phyloP scores from a whole-genome alignment of 2,329 filamentous ascomycete species.

The Ceratocystis alfenasii region DNA sequence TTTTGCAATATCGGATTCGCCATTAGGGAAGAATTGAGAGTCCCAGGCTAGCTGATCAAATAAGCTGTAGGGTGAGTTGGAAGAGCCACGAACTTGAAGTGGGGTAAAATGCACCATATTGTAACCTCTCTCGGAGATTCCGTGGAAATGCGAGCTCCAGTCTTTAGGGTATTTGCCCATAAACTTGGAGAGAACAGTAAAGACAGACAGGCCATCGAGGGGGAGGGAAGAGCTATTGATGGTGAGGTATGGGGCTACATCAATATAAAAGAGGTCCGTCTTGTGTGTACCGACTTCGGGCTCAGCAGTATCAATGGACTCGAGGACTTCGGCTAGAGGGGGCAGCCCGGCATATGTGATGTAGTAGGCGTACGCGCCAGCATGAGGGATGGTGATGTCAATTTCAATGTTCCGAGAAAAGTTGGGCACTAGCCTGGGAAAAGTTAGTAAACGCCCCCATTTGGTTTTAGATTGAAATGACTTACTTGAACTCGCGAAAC shows the following conservation, averaged over 20 bases:
- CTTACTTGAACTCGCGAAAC: constrained; percentile 84
- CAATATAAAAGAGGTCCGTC: constrained; percentile 79
- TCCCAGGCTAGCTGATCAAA: constrained; percentile 89
- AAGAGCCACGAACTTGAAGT: constrained; percentile 72
- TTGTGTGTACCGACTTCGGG: constrained; percentile 34
- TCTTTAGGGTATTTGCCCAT: constrained; percentile 86
- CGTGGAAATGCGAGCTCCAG: constrained; percentile 79
- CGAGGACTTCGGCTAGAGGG: constrained; percentile 47
- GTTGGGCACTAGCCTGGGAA: constrained; percentile 63
- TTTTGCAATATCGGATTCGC: constrained; percentile 66
- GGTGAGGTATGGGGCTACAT: constrained; percentile 71
- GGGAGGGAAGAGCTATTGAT: constrained; percentile 66
- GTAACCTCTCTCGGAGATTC: constrained; percentile 84
- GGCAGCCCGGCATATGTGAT: constrained; percentile 84
- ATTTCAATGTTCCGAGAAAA: constrained; percentile 90
- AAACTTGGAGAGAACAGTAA: constrained; percentile 94
- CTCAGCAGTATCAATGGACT: constrained; percentile 29
- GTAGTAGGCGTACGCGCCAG: constrained; percentile 90
- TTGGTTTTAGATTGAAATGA: constrained; percentile 14
- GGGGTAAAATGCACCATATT: constrained; percentile 99
- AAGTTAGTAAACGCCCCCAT: not conserved
- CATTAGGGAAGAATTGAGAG: constrained; percentile 64
- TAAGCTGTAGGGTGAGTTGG: constrained; percentile 95
- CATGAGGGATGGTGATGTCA: constrained; percentile 67
- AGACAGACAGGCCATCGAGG: constrained; percentile 75